Base-by-base conservation (phyloP, 371 early-diverging fungal genomes). In the Apophysomyces trapeziformis region DNA sequence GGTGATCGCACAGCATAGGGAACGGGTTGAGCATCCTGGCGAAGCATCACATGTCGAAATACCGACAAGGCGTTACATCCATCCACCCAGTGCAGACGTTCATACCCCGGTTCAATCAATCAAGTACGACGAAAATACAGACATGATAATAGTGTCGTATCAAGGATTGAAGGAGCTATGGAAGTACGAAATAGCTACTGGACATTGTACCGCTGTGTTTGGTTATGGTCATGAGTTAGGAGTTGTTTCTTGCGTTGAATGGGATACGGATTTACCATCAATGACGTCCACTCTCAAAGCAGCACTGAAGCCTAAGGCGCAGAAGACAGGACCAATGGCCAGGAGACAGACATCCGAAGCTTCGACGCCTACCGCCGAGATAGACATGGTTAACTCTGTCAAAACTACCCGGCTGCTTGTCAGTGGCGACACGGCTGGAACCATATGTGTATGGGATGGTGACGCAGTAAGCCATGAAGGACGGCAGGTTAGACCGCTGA, bases 361-460 rank as follows among this genome's bases (percentile, higher is more conserved):
- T 14, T 32, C 64, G 43, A 16, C 41, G 44, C 37, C 58, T 1
- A 63, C 58, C 14, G 18, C 58, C 35, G 61, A 16, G 38, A 18
- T 36, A 58, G 43, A 46, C 21, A 61, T 16, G 13, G 14, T 47
- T 12, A 21, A 12, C 36, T n/a, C 64, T 14, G 43, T 38, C 35
- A 72, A 70, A 32, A 65, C 68, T 5, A 73, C 72, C 5, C 75
- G 78, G 1, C 12, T 84, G n/a, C 59, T 83, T n/a, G 80, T 71
- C 1, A 79, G 78, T n/a, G 85, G 85, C 35, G 85, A 85, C 58
- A 66, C 79, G 37, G 47, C 61, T 14, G 85, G 85, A 38, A 71
- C 60, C 1, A 37, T 85, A 14, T 83, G 77, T 54, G n/a, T 85
- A 11, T 85, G 82, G 80, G 71, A 81, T 44, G 70, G 71, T 0